Percentiles rank a stretch among this genome's conserved stretches.
phyloP scores from a whole-genome alignment of 306 rosid genomes.

The Fagus sylvatica region DNA sequence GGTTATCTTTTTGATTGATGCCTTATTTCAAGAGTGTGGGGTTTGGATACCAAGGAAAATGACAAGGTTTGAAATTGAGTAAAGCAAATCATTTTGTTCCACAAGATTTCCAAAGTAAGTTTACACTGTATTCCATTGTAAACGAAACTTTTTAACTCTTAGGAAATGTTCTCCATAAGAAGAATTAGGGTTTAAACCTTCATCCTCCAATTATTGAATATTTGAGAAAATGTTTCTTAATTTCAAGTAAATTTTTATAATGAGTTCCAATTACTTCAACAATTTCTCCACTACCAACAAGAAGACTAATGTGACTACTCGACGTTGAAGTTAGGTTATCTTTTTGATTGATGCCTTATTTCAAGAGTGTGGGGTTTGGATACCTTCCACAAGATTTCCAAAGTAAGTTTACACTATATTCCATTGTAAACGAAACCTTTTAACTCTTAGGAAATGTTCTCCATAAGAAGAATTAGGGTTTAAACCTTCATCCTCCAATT shows the following conservation, averaged over 20 bases:
- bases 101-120: neutral
- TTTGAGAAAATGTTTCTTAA: no score
- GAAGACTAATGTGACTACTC: constrained; percentile 49
- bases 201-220: no score
- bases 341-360: constrained; percentile 29
- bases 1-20: constrained; percentile 19
- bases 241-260: no score
- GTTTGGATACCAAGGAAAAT: neutral
- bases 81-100: neutral
- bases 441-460: no score
- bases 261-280: no score
- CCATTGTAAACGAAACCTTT: neutral
- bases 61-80: neutral
- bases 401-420: neutral
- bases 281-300: constrained; percentile 24
- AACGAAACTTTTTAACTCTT: neutral
- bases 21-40: constrained; percentile 24
- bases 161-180: no score
- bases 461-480: no score
- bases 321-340: constrained; percentile 36
- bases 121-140: neutral
- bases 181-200: no score
- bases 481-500: no score
- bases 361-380: constrained; percentile 1
- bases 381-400: neutral